phyloP scores from a whole-genome alignment of 371 early-diverging fungal genomes.

The Conidiobolus incongruus region DNA sequence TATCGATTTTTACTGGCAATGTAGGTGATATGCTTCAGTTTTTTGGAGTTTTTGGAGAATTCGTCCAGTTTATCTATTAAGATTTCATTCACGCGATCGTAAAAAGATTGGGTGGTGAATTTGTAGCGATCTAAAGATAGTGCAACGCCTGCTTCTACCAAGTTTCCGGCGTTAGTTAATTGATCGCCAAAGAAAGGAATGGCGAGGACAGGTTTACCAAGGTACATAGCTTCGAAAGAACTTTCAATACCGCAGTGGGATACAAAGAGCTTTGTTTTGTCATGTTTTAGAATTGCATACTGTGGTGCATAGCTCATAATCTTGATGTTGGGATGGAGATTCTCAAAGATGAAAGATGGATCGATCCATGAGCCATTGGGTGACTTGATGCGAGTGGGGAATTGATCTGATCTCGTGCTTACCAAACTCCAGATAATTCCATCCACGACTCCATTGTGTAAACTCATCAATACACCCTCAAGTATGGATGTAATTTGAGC shows the following conservation, averaged over 20 bases:
- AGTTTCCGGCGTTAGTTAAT: slow-evolving; percentile 4
- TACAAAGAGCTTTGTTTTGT: slow-evolving; percentile 11
- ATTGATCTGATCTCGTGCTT: slow-evolving; percentile 1
- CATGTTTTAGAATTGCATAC: slow-evolving; percentile 13
- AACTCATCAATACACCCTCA: slow-evolving; percentile 3
- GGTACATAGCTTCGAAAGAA: slow-evolving; percentile 11
- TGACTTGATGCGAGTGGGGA: slow-evolving; percentile 1
- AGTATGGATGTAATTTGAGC: slow-evolving; percentile 7
- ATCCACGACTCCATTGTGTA: slow-evolving; percentile 8
- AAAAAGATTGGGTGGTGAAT: background rate
- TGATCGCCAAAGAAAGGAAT: slow-evolving; percentile 18
- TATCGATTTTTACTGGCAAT: background rate
- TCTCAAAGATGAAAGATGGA: background rate
- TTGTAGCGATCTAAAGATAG: slow-evolving; percentile 1
- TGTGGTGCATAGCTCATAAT: slow-evolving; percentile 14
- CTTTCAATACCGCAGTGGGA: slow-evolving; percentile 15
- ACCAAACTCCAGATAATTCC: slow-evolving; percentile 13
- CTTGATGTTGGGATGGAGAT: slow-evolving; percentile 3
- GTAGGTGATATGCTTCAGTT: background rate
- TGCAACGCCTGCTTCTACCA: background rate
- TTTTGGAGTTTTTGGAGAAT: background rate
- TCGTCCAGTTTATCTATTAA: background rate
- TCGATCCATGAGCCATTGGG: no score
- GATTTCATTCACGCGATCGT: background rate
- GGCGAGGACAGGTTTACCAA: slow-evolving; percentile 10